Percentiles rank a stretch among this genome's conserved stretches.
Conservation (phyloP, 2,329 filamentous ascomycete species). For the Pyricularia sp. region DNA sequence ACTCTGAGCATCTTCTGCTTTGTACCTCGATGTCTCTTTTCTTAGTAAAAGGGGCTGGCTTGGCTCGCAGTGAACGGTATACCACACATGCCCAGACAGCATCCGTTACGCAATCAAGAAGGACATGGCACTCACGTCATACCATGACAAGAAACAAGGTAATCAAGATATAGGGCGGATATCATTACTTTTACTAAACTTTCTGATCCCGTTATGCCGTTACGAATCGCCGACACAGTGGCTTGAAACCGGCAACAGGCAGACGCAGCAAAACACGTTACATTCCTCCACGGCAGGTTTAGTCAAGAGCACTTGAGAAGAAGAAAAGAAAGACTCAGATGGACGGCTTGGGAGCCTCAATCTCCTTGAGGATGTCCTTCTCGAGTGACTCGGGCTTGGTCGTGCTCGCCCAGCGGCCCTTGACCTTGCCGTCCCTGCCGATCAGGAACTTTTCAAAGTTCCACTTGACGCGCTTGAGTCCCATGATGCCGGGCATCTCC, state of each 20-base stretch:
- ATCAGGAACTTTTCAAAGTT: slow-evolving; percentile 99
- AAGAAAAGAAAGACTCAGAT: not conserved
- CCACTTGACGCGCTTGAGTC: slow-evolving; percentile 92
- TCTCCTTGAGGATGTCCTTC: slow-evolving; percentile 64
- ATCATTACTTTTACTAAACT: not conserved
- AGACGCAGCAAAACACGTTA: not conserved
- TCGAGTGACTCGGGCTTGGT: slow-evolving; percentile 80
- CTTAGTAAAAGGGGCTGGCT: not conserved
- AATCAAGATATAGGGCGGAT: not conserved
- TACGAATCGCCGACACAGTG: not conserved
- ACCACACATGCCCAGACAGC: not conserved
- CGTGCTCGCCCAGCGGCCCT: slow-evolving; percentile 76
- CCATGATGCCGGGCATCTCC: slow-evolving; percentile 72
- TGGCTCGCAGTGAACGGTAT: not conserved
- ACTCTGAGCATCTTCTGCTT: not conserved
- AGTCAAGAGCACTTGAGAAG: not conserved
- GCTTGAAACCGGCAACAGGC: not conserved
- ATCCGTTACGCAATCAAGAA: not conserved
- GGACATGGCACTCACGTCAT: not conserved
- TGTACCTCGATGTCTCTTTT: not conserved
- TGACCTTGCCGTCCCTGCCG: slow-evolving; percentile 75
- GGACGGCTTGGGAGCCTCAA: slow-evolving; percentile 28
- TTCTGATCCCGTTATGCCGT: not conserved
- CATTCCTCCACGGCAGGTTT: not conserved
- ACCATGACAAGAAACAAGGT: not conserved